Percentiles rank a stretch among this genome's conserved stretches.
These are phyloP conservation scores for Ophiostoma populinum DNA, from an alignment of 2,329 filamentous ascomycete species.

Conservation along the genomic window DNA sequence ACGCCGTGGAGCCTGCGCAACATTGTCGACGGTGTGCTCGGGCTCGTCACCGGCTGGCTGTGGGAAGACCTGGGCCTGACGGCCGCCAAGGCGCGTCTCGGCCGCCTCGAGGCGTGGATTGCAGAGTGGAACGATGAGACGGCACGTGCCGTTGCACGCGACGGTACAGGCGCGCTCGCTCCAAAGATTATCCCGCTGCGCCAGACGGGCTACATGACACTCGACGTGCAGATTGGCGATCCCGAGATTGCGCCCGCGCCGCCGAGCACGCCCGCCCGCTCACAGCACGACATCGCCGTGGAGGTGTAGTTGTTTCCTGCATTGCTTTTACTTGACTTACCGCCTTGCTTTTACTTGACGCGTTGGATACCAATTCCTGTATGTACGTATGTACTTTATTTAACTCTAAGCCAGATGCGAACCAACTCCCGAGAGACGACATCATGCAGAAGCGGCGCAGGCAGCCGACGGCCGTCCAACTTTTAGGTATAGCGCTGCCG, in stretches of 20 bases:
- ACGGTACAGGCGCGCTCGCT: constrained; percentile 9
- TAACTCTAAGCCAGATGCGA: no score
- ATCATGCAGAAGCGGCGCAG: background rate
- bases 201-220: constrained; percentile 14
- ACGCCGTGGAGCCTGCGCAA: constrained; percentile 63
- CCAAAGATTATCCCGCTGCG: constrained; percentile 14
- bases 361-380: no score
- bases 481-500: no score
- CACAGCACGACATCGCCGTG: constrained; percentile 5
- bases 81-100: constrained; percentile 53
- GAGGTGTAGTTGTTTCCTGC: background rate
- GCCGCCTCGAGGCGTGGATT: constrained; percentile 60
- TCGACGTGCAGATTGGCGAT: constrained; percentile 14
- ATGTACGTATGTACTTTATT: no score
- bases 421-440: no score
- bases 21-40: constrained; percentile 61
- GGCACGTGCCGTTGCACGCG: constrained; percentile 23
- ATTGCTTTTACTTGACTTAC: background rate
- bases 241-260: constrained; percentile 13
- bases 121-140: constrained; percentile 70
- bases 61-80: constrained; percentile 83
- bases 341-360: background rate
- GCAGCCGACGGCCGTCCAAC: background rate
- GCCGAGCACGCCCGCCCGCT: constrained; percentile 10
- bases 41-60: constrained; percentile 75